Base-by-base conservation (phyloP, 2,329 filamentous ascomycete genomes). In the Raffaelea ambrosiae region DNA sequence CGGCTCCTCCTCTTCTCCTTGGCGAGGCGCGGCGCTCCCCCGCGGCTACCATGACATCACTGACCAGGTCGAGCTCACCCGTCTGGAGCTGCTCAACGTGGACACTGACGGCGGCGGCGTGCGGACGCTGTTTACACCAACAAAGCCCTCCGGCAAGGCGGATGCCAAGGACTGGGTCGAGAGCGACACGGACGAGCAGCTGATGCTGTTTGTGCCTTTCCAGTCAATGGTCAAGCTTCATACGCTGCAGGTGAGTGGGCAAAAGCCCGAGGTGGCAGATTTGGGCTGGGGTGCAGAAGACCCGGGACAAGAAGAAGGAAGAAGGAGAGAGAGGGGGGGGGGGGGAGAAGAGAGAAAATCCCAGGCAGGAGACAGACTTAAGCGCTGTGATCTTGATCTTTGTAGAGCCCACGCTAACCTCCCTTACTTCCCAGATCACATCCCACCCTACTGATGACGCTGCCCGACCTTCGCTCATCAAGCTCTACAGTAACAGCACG, bases 161-260 rank as follows among this genome's bases (percentile, higher is more conserved):
- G 31, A 22, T 40, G 67, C 70, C 31, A 80, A 79, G 61, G 91
- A 98, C 66, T 97, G 87, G 84, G 83, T 97, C 20, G 88, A 96
- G 72, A 96, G 88, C 65, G 91, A 96, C 61, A 94, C 91, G 33
- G 93, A 98, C 62, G 90, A 97, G 69, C 93, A 98, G 72, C 72
- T 98, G 53, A 86, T 97, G 77, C 76, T 98, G 42, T 97, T 84
- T 66, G 75, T 94, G 49, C 91, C 93, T 1, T 95, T 98, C 69
- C 84, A 90, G 64, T 81, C 84, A 29, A 87, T 82, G 43, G 64
- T 95, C 55, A 98, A 97, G 72, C 76, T 97, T 45, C 91, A 96
- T 68, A 90, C 88, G 11, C 68, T 84, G 29, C 81, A 84, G 71
- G 79, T 79, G 67, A 49, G 67, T 29, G 26, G 26, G 26, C 7